Conservation (phyloP, 2,329 filamentous ascomycete species). For the Epichloe gansuensis region DNA sequence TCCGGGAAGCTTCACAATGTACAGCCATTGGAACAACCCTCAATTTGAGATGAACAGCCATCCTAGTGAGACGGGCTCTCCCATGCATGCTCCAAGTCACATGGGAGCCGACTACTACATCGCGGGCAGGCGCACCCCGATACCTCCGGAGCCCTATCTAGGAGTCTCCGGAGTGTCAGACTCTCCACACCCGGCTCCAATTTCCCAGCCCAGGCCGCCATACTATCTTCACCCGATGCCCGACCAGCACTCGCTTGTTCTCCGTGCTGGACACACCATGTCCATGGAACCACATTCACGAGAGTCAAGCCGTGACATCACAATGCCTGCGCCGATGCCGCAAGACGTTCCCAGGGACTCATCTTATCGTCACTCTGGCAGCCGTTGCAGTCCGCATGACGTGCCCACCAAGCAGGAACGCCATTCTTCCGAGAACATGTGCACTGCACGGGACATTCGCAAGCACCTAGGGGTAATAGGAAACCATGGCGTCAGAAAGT, state of each 20-base stretch:
- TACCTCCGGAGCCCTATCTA: conserved; percentile 24
- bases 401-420: background rate
- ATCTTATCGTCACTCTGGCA: conserved; percentile 10
- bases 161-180: conserved; percentile 24
- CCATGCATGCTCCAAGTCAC: conserved; percentile 28
- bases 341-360: conserved; percentile 11
- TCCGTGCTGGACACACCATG: conserved; percentile 12
- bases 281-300: conserved; percentile 15
- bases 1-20: conserved; percentile 34
- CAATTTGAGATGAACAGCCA: conserved; percentile 29
- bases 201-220: conserved; percentile 10
- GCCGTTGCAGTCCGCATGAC: conserved; percentile 15
- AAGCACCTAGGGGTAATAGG: conserved; percentile 10
- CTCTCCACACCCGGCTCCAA: conserved; percentile 13
- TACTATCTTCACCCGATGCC: conserved; percentile 19
- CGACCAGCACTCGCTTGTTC: conserved; percentile 15
- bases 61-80: conserved; percentile 31
- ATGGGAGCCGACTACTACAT: conserved; percentile 26
- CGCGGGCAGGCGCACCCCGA: conserved; percentile 25
- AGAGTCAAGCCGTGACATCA: conserved; percentile 10
- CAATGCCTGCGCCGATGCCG: conserved; percentile 10
- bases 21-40: conserved; percentile 24
- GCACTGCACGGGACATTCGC: conserved; percentile 4
- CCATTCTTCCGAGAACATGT: conserved; percentile 4
- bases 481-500: conserved; percentile 17